Evolutionary conservation across 495 filamentous ascomycete species (phyloP).

Genomic region (Penicillium malachiteum): DNA sequence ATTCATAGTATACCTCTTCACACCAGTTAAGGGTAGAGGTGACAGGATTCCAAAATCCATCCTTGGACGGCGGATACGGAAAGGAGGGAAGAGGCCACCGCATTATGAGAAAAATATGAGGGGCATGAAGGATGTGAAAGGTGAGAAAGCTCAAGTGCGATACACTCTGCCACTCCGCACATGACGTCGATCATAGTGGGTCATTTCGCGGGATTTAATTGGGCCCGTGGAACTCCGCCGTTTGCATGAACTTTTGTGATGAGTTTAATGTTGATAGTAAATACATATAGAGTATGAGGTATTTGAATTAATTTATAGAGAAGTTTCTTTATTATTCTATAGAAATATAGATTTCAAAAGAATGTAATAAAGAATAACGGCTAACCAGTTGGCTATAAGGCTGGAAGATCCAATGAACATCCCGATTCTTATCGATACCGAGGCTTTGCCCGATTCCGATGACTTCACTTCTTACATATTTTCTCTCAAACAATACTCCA

Average conservation of each 20-base stretch:
- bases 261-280: background rate
- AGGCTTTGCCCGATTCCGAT: conserved; percentile 11
- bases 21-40: conserved; percentile 93
- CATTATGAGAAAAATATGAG: conserved; percentile 25
- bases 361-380: no score
- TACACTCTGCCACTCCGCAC: conserved; percentile 1
- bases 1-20: conserved; percentile 65
- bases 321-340: no score
- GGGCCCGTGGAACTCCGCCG: conserved; percentile 21
- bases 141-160: background rate
- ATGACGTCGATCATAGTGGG: conserved; percentile 28
- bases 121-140: background rate
- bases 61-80: conserved; percentile 63
- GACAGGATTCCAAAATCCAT: conserved; percentile 80
- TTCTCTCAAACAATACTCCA: background rate
- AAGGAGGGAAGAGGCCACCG: conserved; percentile 53
- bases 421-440: conserved; percentile 18
- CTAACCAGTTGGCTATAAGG: background rate
- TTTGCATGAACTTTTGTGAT: background rate
- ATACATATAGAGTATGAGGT: background rate
- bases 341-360: no score
- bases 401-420: background rate
- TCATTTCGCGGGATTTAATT: conserved; percentile 12
- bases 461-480: conserved; percentile 15
- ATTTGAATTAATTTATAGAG: no score